Conservation (phyloP, 306 rosid genomes). For the Gleditsia sinensis region DNA sequence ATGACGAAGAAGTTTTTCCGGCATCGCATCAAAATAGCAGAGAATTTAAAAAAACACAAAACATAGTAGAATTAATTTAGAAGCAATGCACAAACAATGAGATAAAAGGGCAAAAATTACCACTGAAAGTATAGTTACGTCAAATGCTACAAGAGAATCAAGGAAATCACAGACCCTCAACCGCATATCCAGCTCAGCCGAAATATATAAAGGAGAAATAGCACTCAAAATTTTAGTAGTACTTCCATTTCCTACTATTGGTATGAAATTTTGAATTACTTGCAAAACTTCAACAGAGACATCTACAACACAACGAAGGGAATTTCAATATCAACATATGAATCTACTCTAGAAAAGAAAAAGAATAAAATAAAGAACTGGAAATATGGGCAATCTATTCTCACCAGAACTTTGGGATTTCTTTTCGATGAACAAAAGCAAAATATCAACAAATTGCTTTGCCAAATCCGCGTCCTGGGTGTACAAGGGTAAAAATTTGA, state of each 20-base stretch:
- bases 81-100: conserved; percentile 28
- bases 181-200: conserved; percentile 66
- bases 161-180: conserved; percentile 74
- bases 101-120: conserved; percentile 47
- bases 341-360: neutral
- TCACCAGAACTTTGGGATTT: conserved; percentile 65
- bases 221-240: conserved; percentile 63
- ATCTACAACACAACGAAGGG: conserved; percentile 54
- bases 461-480: conserved; percentile 61
- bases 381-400: conserved; percentile 22
- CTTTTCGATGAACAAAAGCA: conserved; percentile 64
- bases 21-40: conserved; percentile 38
- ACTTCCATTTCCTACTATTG: conserved; percentile 57
- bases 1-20: conserved; percentile 73
- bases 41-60: conserved; percentile 8
- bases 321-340: conserved; percentile 32
- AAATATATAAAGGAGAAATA: conserved; percentile 64
- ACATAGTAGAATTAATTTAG: neutral
- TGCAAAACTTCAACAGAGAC: conserved; percentile 58
- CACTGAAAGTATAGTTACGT: conserved; percentile 60
- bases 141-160: conserved; percentile 64
- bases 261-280: conserved; percentile 63
- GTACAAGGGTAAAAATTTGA: conserved; percentile 67
- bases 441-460: conserved; percentile 62
- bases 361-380: conserved; percentile 17